Evolutionary conservation across 176 grass and related monocot genomes (phyloP).

Genomic region (sorghum (Sorghum bicolor)): Sorghum_bicolor_NCBIv3 NC_012873.2:64861501-64862000

Average conservation of each 20-base stretch:
- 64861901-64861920: neutral
- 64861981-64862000: neutral
- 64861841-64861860: neutral
- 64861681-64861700: neutral
- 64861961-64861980: neutral
- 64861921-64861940: neutral
- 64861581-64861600: neutral
- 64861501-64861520: no score
- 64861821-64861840: conserved; percentile 32
- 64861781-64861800: neutral
- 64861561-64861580: neutral
- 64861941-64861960: neutral
- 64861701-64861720: conserved; percentile 22
- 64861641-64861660: neutral
- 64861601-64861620: neutral
- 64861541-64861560: neutral
- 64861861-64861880: conserved; percentile 14
- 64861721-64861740: neutral
- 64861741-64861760: no score
- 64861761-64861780: conserved; percentile 1
- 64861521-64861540: no score
- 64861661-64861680: conserved; percentile 2
- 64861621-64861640: no score
- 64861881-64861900: neutral
- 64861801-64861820: conserved; percentile 37